phyloP scores from a whole-genome alignment of 805 yeast genomes.

The Ogataea angusta region DNA sequence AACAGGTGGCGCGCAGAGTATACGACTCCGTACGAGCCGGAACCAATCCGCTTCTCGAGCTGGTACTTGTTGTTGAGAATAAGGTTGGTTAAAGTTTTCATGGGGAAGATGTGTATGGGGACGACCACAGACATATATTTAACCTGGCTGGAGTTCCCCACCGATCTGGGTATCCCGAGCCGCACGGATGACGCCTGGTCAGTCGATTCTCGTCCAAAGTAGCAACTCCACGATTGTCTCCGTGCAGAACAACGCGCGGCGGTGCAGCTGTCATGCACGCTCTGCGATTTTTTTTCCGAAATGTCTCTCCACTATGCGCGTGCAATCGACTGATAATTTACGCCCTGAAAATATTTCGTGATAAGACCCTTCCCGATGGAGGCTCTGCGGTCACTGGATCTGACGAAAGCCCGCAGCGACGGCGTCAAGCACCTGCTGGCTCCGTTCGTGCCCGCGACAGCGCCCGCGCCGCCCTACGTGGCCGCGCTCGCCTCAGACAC shows the following conservation, averaged over 20 bases:
- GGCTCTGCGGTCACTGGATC: constrained; percentile 1
- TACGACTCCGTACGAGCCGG: constrained; percentile 85
- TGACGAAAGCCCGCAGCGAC: constrained; percentile 10
- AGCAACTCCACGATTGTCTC: background rate
- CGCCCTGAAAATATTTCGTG: background rate
- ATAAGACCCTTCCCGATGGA: constrained; percentile 3
- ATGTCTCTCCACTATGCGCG: constrained; percentile 8
- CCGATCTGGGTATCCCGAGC: constrained; percentile 1
- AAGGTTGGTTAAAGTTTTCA: constrained; percentile 31
- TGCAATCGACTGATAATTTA: constrained; percentile 4
- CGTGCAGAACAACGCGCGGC: background rate
- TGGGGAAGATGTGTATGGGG: constrained; percentile 4
- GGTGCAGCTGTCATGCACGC: constrained; percentile 2
- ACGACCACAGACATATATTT: constrained; percentile 1
- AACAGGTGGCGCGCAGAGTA: constrained; percentile 59
- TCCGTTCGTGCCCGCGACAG: constrained; percentile 11
- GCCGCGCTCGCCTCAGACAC: constrained; percentile 19
- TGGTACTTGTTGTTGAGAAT: constrained; percentile 37
- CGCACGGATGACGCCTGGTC: constrained; percentile 7
- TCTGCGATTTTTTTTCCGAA: background rate
- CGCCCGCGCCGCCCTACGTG: constrained; percentile 2
- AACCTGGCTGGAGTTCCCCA: constrained; percentile 1
- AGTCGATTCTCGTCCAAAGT: background rate
- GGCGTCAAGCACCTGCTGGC: constrained; percentile 5
- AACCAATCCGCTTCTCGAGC: constrained; percentile 57